Conservation (phyloP, 495 filamentous ascomycete genomes). For the Tuber brumale region DNA sequence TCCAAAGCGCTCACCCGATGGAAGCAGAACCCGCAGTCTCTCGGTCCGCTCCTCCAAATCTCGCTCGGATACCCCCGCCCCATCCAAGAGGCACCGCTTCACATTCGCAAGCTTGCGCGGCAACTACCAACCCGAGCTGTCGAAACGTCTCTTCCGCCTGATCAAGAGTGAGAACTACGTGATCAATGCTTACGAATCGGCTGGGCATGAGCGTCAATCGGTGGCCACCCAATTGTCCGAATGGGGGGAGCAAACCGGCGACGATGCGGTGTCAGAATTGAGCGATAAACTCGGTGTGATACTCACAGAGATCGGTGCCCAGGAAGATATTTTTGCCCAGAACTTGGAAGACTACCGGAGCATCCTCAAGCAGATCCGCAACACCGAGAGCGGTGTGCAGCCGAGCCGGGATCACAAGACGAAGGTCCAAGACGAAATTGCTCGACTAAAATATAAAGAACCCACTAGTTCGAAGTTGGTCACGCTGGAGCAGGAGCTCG, state of each 20-base stretch:
- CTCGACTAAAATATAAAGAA: constrained; percentile 80
- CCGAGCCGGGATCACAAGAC: constrained; percentile 75
- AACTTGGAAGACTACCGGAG: constrained; percentile 74
- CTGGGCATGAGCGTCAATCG: constrained; percentile 69
- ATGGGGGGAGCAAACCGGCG: constrained; percentile 84
- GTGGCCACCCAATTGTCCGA: constrained; percentile 89
- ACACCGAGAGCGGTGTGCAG: constrained; percentile 89
- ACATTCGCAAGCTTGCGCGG: constrained; percentile 75
- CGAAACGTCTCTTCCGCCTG: constrained; percentile 73
- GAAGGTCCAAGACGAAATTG: constrained; percentile 85
- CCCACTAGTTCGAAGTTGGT: constrained; percentile 67
- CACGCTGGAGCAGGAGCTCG: constrained; percentile 88
- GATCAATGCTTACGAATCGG: constrained; percentile 73
- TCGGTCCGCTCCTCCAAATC: constrained; percentile 52
- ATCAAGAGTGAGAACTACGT: constrained; percentile 88
- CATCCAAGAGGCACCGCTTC: constrained; percentile 57
- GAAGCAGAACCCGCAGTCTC: constrained; percentile 48
- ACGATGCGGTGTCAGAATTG: constrained; percentile 80
- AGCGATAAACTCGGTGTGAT: constrained; percentile 91
- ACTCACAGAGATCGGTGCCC: constrained; percentile 81
- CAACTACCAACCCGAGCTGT: constrained; percentile 73
- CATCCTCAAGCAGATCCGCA: constrained; percentile 79
- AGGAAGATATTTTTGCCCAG: constrained; percentile 81
- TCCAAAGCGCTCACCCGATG: constrained; percentile 31
- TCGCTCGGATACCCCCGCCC: constrained; percentile 28